Conservation (phyloP, 2,329 filamentous ascomycete species). For the Chaetomium sp. region DNA sequence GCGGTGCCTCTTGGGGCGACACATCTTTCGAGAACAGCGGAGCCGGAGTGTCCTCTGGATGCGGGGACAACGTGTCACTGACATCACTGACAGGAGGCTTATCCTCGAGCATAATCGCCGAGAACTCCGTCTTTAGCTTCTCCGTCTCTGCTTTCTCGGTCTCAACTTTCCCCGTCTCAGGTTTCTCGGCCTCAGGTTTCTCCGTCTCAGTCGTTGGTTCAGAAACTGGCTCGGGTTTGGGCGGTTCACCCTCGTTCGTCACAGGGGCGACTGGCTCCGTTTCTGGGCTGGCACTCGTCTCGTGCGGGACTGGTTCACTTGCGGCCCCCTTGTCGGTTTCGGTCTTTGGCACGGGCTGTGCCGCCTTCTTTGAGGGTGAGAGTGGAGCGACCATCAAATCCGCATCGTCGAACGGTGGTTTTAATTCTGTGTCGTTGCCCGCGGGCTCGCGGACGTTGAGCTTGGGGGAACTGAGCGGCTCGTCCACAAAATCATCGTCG, state of each 20-base stretch:
- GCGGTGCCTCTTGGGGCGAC: neutral
- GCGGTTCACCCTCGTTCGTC: no score
- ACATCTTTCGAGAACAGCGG: conserved; percentile 45
- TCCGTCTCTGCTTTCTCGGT: conserved; percentile 22
- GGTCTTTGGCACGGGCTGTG: conserved; percentile 6
- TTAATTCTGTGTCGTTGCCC: conserved; percentile 40
- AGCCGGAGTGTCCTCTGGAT: conserved; percentile 55
- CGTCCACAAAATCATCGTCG: conserved; percentile 71
- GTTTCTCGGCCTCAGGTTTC: neutral
- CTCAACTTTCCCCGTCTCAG: neutral
- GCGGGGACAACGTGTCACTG: conserved; percentile 15
- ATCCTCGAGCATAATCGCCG: conserved; percentile 5
- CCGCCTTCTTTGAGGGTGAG: conserved; percentile 43
- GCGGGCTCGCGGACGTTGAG: conserved; percentile 49
- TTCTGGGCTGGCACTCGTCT: neutral
- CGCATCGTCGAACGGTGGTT: conserved; percentile 49
- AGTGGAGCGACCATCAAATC: conserved; percentile 52
- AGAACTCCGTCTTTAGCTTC: neutral
- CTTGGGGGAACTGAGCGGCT: conserved; percentile 63
- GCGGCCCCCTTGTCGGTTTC: neutral
- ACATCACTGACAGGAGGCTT: conserved; percentile 5
- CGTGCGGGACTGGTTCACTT: neutral
- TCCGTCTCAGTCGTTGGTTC: neutral
- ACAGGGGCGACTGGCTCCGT: neutral
- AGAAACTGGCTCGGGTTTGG: neutral